Evolutionary conservation across 2,329 filamentous ascomycete species (phyloP).

Genomic region (Aspergillus felis): DNA sequence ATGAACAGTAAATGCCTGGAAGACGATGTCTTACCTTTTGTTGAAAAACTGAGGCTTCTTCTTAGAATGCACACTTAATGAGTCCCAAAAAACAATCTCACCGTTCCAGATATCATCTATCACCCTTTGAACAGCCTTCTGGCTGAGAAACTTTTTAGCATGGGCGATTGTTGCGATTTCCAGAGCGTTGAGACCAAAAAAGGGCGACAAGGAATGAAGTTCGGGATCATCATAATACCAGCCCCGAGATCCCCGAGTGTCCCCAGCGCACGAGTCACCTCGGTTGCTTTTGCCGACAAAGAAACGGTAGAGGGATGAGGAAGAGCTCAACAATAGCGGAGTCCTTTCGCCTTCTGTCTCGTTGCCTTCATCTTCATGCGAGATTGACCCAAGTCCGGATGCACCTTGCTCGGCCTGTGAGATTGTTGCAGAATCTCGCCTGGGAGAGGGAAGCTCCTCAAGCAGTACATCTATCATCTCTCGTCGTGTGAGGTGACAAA

Average conservation of each 20-base stretch:
- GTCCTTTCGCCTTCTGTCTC: constrained; percentile 22
- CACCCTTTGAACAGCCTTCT: constrained; percentile 75
- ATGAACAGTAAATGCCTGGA: constrained; percentile 1
- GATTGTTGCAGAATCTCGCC: constrained; percentile 14
- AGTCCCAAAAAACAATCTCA: constrained; percentile 83
- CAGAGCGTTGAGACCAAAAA: constrained; percentile 76
- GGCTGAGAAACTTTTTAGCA: constrained; percentile 80
- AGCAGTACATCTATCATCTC: constrained; percentile 57
- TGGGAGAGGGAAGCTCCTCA: constrained; percentile 44
- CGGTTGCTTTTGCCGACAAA: constrained; percentile 37
- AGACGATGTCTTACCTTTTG: constrained; percentile 34
- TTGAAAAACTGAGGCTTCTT: constrained; percentile 79
- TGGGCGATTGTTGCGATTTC: constrained; percentile 79
- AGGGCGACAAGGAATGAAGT: constrained; percentile 63
- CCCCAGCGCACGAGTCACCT: constrained; percentile 38
- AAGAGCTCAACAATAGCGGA: constrained; percentile 26
- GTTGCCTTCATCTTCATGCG: constrained; percentile 2
- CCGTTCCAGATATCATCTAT: constrained; percentile 82
- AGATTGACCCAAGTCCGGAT: constrained; percentile 9
- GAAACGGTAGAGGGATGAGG: constrained; percentile 19
- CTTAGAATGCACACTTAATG: constrained; percentile 64
- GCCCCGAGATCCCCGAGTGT: constrained; percentile 41
- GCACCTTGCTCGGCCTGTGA: constrained; percentile 19
- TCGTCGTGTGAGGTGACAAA: constrained; percentile 52
- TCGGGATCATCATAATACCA: constrained; percentile 48